These are phyloP conservation scores for Sarocladiaceae sp. DNA, from an alignment of 2,329 filamentous ascomycete species.

Conservation along the genomic window DNA sequence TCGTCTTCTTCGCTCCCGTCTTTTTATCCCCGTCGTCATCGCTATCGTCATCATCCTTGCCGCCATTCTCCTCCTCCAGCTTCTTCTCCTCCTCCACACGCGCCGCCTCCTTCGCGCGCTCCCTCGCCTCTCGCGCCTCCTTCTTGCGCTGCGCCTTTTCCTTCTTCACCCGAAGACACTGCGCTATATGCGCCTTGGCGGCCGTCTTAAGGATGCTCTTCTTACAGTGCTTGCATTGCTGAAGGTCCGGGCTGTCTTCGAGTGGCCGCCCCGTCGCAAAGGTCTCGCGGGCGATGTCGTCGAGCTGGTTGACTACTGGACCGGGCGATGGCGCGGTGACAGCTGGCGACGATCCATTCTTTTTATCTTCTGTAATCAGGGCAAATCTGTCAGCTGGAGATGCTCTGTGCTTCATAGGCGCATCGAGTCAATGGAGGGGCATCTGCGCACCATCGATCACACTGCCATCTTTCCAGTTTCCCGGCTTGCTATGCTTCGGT, in stretches of 20 bases:
- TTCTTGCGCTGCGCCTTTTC: constrained; percentile 74
- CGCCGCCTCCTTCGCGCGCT: constrained; percentile 58
- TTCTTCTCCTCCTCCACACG: constrained; percentile 50
- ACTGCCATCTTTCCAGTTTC: constrained; percentile 66
- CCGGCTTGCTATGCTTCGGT: constrained; percentile 58
- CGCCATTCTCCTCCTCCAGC: constrained; percentile 40
- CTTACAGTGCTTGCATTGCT: constrained; percentile 92
- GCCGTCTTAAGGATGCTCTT: constrained; percentile 73
- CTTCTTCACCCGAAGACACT: constrained; percentile 79
- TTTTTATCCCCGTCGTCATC: constrained; percentile 36
- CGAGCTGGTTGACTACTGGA: constrained; percentile 60
- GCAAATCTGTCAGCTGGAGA: too few species aligned
- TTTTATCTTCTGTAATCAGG: constrained; percentile 43
- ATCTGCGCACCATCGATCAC: constrained; percentile 50
- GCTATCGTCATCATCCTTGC: constrained; percentile 44
- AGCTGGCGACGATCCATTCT: constrained; percentile 30
- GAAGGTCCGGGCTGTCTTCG: constrained; percentile 70
- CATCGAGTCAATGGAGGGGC: neutral
- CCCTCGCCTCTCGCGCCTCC: constrained; percentile 64
- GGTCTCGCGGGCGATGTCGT: constrained; percentile 68
- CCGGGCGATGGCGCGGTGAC: constrained; percentile 41
- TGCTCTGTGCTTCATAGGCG: constrained; percentile 8
- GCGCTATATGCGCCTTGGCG: constrained; percentile 72
- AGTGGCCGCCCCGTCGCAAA: constrained; percentile 78
- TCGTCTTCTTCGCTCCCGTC: constrained; percentile 37